Conservation (phyloP, 75 land plant genomes). For the Selaginella moellendorffii region DNA sequence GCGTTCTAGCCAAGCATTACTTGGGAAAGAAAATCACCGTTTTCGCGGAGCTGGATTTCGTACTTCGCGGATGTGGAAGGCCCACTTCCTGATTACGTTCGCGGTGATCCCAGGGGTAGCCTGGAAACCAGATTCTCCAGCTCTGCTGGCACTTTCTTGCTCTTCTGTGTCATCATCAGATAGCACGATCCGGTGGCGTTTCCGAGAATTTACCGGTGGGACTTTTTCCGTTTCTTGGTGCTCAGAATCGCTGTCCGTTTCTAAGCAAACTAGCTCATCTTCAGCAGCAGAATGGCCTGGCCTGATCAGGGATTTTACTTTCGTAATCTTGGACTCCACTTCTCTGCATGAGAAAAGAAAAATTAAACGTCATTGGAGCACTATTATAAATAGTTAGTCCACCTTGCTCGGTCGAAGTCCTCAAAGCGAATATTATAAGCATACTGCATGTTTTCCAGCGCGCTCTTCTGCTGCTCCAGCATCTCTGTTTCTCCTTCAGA, state of each 20-base stretch:
- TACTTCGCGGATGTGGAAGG: no score
- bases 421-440: constrained; percentile 81
- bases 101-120: background rate
- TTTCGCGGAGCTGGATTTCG: no score
- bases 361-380: no score
- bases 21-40: no score
- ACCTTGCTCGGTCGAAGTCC: constrained; percentile 74
- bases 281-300: constrained; percentile 15
- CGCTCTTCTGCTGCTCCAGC: constrained; percentile 43
- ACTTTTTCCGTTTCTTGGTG: constrained; percentile 17
- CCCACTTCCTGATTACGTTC: no score
- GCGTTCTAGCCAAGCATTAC: no score
- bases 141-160: background rate
- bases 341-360: constrained; percentile 30
- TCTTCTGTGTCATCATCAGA: constrained; percentile 68
- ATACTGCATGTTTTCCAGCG: constrained; percentile 90
- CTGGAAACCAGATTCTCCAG: background rate
- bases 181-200: constrained; percentile 53
- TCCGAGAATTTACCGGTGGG: constrained; percentile 8
- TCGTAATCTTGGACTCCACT: constrained; percentile 37
- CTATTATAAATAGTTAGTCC: no score
- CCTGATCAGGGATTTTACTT: constrained; percentile 35
- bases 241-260: constrained; percentile 81
- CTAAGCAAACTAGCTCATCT: constrained; percentile 48
- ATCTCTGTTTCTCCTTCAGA: constrained; percentile 32